These are phyloP conservation scores for Lasiodiplodia gonubiensis DNA, from an alignment of 2,329 filamentous ascomycete genomes.

Conservation along the genomic window DNA sequence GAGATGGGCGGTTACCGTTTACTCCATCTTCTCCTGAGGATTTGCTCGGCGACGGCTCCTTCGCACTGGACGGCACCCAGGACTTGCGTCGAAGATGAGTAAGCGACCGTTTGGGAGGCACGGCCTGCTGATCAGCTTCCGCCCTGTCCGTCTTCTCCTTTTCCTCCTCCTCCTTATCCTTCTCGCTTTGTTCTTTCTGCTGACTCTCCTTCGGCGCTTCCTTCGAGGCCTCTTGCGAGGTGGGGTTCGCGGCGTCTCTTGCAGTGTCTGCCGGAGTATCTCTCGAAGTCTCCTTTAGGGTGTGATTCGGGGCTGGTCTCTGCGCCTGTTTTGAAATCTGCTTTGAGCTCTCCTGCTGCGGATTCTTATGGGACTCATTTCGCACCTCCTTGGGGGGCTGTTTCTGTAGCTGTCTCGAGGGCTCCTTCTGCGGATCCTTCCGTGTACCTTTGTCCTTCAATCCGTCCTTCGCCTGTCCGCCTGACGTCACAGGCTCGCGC, in stretches of 20 bases:
- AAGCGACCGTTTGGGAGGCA: constrained; percentile 25
- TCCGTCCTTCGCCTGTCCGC: constrained; percentile 12
- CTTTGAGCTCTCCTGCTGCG: neutral
- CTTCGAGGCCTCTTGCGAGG: neutral
- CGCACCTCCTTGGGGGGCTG: constrained; percentile 17
- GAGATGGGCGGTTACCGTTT: constrained; percentile 20
- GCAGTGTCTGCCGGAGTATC: neutral
- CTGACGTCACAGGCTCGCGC: constrained; percentile 12
- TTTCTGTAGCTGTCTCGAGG: constrained; percentile 10
- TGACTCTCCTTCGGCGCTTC: neutral
- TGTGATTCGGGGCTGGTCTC: constrained; percentile 3
- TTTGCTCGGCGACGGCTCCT: constrained; percentile 37
- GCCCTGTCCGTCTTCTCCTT: constrained; percentile 24
- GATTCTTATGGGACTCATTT: neutral
- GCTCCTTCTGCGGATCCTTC: constrained; percentile 10
- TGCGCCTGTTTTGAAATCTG: neutral
- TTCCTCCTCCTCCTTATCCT: constrained; percentile 15
- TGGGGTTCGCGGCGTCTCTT: neutral
- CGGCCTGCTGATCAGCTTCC: constrained; percentile 25
- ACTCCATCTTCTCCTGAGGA: constrained; percentile 22
- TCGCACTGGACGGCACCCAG: constrained; percentile 33
- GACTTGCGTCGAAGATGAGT: constrained; percentile 29
- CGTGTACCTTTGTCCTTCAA: constrained; percentile 12
- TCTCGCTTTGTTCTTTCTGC: constrained; percentile 8
- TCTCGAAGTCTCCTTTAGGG: neutral